phyloP scores from a whole-genome alignment of 306 rosid species.

The Cyclanthera cordifolia region DNA sequence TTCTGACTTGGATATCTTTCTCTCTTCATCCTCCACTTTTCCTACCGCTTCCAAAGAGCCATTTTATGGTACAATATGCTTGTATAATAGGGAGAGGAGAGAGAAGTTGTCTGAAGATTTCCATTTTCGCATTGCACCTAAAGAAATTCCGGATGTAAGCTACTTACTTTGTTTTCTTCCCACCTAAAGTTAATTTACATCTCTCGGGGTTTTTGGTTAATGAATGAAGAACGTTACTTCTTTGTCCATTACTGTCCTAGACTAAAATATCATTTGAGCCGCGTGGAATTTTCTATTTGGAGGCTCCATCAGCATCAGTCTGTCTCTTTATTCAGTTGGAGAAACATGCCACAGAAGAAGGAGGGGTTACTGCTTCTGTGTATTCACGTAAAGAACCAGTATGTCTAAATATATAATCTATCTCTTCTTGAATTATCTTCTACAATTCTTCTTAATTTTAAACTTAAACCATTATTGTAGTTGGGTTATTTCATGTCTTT shows the following conservation, averaged over 20 bases:
- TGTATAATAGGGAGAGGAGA: conserved; percentile 90
- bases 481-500: background rate
- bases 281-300: conserved; percentile 74
- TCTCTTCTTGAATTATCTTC: background rate
- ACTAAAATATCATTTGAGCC: conserved; percentile 41
- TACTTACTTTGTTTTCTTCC: background rate
- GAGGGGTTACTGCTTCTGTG: conserved; percentile 84
- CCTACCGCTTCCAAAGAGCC: conserved; percentile 50
- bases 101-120: conserved; percentile 94
- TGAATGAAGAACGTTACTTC: background rate
- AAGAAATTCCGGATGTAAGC: conserved; percentile 78
- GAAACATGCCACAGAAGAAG: conserved; percentile 93
- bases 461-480: background rate
- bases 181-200: background rate
- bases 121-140: conserved; percentile 55
- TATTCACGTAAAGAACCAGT: conserved; percentile 96
- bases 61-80: conserved; percentile 91
- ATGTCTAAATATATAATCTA: conserved; percentile 26
- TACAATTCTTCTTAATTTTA: background rate
- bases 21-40: conserved; percentile 18
- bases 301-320: conserved; percentile 87
- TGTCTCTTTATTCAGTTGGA: conserved; percentile 93
- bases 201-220: background rate
- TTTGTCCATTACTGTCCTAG: conserved; percentile 28
- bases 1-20: conserved; percentile 31